Percentiles rank a stretch among this genome's conserved stretches.
Evolutionary conservation across 169 alveolate genomes (phyloP).

Genomic region (Plasmodium falciparum): DNA sequence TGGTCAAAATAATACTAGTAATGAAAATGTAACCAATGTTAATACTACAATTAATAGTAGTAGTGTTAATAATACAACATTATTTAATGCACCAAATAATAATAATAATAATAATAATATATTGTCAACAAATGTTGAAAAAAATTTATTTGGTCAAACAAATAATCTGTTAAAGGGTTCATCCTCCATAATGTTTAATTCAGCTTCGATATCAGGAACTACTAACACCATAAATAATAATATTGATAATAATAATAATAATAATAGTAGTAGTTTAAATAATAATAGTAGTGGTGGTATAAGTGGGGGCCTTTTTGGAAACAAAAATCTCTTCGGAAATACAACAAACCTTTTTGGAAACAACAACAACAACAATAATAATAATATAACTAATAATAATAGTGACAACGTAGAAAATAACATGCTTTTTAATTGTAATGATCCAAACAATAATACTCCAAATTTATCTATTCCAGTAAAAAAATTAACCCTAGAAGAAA

Average conservation of each 20-base stretch:
- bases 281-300: neutral
- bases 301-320: too few species aligned
- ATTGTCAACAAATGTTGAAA: neutral
- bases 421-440: conserved; percentile 2
- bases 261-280: neutral
- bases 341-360: neutral
- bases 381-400: conserved; percentile 10
- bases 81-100: neutral
- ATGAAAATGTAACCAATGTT: neutral
- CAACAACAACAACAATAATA: conserved; percentile 4
- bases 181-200: conserved; percentile 15
- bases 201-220: neutral
- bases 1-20: conserved; percentile 38
- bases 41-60: neutral
- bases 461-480: conserved; percentile 41
- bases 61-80: neutral
- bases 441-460: conserved; percentile 5
- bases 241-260: conserved; percentile 1
- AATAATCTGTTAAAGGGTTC: neutral
- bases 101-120: neutral
- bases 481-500: conserved; percentile 72
- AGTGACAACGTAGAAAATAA: conserved; percentile 7
- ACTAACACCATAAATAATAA: conserved; percentile 6
- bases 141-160: conserved; percentile 16
- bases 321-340: neutral